Base-by-base conservation (phyloP, 148 eudicot genomes). In the Rhododendron simsii region DNA sequence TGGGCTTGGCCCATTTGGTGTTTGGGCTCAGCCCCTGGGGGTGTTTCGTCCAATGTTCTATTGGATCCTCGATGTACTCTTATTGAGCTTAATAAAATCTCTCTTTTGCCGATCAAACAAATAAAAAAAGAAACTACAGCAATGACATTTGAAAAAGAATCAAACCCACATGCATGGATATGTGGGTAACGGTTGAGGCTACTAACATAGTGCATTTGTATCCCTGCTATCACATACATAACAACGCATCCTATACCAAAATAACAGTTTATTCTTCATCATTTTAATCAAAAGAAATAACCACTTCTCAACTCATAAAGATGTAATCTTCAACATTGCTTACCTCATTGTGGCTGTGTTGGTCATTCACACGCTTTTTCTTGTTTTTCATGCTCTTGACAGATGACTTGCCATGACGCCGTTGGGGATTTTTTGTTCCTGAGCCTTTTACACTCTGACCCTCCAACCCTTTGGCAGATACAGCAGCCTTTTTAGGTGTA, bases 211-310 rank as follows among this genome's bases (percentile, higher is more conserved):
- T 30, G 76, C 20, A 30, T 30, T 33, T 33, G 76, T 71, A 41
- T 71, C 39, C 76, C 76, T 71, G 76, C 76, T 33, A 71, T 71
- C 76, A 71, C 76, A 71, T 30, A 71, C 76, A 71, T 71, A 71
- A 71, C 76, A 71, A 30, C 8, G 8, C 76, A 69, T 3, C 28
- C 30, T 21, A 61, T 67, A 26, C 28, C 73, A 67, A n/a, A 67
- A 67, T 13, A 69, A 69, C 1, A 2, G 41, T 71, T 30, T 15
- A 71, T 71, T 71, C 39, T 71, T 71, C 39, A 33, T 12, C 39
- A 67, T 28, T 28, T 28, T 28, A 10, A 67, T 67, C 74, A 67
- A 71, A 67, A 71, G 18, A 30, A 30, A 71, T 12, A 28, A 69
- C 75, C 75, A 28, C 39, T 33, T 71, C 41, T 33, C 75, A 28